A percentile compares a stretch with the other conserved stretches of the same genome.
Conservation (phyloP, 148 eudicot genomes). For the Camellia granthamiana region DNA sequence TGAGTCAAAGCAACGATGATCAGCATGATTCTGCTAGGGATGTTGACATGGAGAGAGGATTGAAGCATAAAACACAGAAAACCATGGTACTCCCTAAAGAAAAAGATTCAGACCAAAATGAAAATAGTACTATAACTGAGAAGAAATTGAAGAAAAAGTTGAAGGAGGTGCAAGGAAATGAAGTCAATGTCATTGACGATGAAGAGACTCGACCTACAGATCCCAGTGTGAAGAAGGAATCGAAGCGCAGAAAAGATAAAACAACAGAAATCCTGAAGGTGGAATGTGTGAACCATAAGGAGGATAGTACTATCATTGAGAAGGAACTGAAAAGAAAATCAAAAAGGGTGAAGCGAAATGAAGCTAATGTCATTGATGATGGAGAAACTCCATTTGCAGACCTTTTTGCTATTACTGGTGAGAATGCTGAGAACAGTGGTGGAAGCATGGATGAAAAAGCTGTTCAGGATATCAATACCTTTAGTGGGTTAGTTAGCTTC, state of each 20-base stretch:
- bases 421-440: slow-evolving; percentile 20
- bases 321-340: slow-evolving; percentile 42
- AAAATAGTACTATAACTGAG: neutral
- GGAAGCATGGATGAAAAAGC: slow-evolving; percentile 19
- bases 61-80: slow-evolving; percentile 13
- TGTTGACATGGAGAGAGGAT: slow-evolving; percentile 18
- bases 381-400: slow-evolving; percentile 60
- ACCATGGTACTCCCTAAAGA: neutral
- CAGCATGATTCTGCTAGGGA: slow-evolving; percentile 3
- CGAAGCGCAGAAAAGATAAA: no score
- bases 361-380: slow-evolving; percentile 49
- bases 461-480: slow-evolving; percentile 23
- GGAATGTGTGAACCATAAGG: slow-evolving; percentile 13
- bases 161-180: slow-evolving; percentile 25
- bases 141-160: slow-evolving; percentile 25
- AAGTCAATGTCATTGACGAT: slow-evolving; percentile 32
- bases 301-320: slow-evolving; percentile 14
- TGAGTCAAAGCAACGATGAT: neutral
- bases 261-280: no score
- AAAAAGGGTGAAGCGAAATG: slow-evolving; percentile 31
- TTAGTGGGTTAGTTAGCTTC: slow-evolving; percentile 33
- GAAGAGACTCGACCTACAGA: slow-evolving; percentile 31
- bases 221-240: neutral
- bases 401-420: slow-evolving; percentile 35
- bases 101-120: slow-evolving; percentile 7